Evolutionary conservation across 2,329 filamentous ascomycete genomes (phyloP), one percentile per base, ranked within the genome.

Genomic region (Exophiala aquamarina): DNA sequence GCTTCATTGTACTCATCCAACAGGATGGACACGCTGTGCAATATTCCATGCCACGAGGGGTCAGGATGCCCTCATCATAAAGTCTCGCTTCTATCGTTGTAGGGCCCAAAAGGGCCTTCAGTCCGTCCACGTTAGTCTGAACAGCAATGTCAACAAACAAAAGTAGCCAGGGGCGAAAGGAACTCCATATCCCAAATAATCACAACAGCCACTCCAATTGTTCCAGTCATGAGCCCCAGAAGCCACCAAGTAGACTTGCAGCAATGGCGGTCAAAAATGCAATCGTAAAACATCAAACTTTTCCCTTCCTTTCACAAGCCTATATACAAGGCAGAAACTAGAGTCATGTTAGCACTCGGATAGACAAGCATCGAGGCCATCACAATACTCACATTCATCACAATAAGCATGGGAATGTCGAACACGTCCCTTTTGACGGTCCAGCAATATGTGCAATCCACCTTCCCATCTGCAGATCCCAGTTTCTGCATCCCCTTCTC

Each of bases 361-460:
- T 9, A 17, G 14, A 32, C 26, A 47, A 19, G 17, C 15, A 26
- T 7, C 6, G 17, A n/a, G 10, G 11, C 35, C n/a, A 19, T 41
- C 15, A 29, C 17, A 20, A 7, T 29, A 44, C 36, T 41, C 37
- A 41, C 44, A 49, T 38, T 41, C 40, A 97, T 92, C 63, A 96
- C 88, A 68, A 97, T 94, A 72, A 97, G 77, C 89, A 96, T 95
- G 17, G 93, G 93, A 68, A 97, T 95, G 71, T 97, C 92, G 72
- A 97, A 97, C 32, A 93, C 89, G 68, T 98, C 93, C 55, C 92
- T 79, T 72, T 95, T 95, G 54, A 97, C 91, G 55, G 89, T 92
- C 91, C 92, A 97, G 72, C 89, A 95, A 70, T 94, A 95, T 61
- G 87, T 90, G 72, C 91, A 96, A 65, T 95, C 88, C 47, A 97